Base-by-base conservation (phyloP, 805 yeast genomes). In the Ogataea saltuana region DNA sequence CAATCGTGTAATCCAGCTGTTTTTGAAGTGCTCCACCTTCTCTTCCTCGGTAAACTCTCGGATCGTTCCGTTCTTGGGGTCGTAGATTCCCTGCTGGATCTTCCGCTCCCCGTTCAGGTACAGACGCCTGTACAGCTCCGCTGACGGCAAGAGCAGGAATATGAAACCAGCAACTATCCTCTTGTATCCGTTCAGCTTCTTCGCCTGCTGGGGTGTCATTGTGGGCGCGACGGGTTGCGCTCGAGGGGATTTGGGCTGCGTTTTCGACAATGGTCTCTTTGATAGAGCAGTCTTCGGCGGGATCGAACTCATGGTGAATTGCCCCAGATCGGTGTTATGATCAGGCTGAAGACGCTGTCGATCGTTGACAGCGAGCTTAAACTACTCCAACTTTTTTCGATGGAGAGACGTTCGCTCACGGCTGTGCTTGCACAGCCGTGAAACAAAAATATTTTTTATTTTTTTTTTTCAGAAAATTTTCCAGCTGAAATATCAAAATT, bases 41-140 rank as follows among this genome's bases (percentile, higher is more conserved):
- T 75, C 81, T 32, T 67, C 68, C 12, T 69, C 72, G 10, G 63
- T 55, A 55, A 72, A 75, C 36, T 68, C 55, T n/a, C 73, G 56
- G 4, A 73, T 56, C 1, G 72, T 63, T 0, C 78, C 78, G 39
- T 73, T 78, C 1, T 60, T 60, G 1, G 72, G 68, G 36, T 61
- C 55, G 45, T 63, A 61, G 33, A 69, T 76, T 9, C 81, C 81
- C 31, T 67, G 57, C 50, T 75, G 80, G 3, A 64, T 61, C 23
- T 66, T 64, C 46, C 75, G 60, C 35, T 71, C 75, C 13, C 68
- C 66, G 4, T 76, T 75, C 10, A 63, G 55, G 26, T 69, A 59
- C 11, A 61, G 36, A 19, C 71, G 43, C 31, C 64, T 51, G 41
- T 64, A 67, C 3, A 67, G 42, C 41, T 64, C 71, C 4, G 48